Evolutionary conservation across 805 yeast genomes (phyloP), one percentile per base, ranked within the genome.

Genomic region (Wickerhamomyces bisporus): DNA sequence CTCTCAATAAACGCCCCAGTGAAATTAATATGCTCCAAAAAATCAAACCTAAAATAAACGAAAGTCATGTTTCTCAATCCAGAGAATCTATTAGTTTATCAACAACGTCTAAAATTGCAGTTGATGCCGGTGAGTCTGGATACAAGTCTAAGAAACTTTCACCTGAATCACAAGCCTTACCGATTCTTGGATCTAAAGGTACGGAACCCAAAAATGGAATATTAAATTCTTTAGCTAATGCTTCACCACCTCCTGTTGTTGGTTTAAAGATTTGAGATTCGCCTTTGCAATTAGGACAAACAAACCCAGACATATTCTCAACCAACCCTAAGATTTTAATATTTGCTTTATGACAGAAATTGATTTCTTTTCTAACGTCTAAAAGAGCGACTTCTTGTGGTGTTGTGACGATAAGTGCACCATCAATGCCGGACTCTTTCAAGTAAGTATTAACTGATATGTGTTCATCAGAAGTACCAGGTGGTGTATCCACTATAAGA

Each of bases 381-480:
- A 93, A 64, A 29, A 93, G 65, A 0, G 98, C 95, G 16, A 91
- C 98, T 59, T 93, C 99, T 61, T 93, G 99, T 0, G 99, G 98
- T 0, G 98, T 93, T 0, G 98, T 91, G 26, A 93, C 93, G 3
- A 93, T 73, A 23, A 93, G 68, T 0, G 98, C 98, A 1, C 99
- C 99, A 57, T 91, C 97, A 2, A 93, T 79, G 0, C 96, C 96
- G 5, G 83, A 78, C 26, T 86, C 95, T 52, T 86, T 84, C 73
- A 93, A 66, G 55, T 86, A 89, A 36, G 85, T 80, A 24, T 89
- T 86, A 24, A 93, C 89, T 7, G 95, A 81, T 30, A 93, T 71
- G 62, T 93, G 99, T 59, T 93, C 99, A 61, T 93, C 99, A 0
- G 96, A 83, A 0, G 99, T 93, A 0, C 99, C 98, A 0, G 99